Base-by-base conservation (phyloP, 2,329 filamentous ascomycete genomes). In the Rhynchosporium agropyri region DNA sequence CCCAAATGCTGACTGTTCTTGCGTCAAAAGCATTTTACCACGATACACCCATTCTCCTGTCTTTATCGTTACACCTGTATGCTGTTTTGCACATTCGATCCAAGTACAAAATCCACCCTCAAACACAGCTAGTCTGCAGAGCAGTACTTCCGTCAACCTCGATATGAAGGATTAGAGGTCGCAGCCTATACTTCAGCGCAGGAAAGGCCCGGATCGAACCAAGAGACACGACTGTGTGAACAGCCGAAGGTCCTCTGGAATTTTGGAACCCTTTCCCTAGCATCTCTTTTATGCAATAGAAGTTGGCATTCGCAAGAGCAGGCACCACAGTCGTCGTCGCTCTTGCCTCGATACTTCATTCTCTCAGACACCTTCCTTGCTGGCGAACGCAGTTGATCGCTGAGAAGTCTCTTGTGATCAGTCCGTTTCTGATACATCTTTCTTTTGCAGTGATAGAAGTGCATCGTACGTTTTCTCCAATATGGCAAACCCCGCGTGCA, bases 211-310 rank as follows among this genome's bases (percentile, higher is more conserved):
- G 53, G 53, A 56, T 13, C 15, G 3, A n/a, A 29, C n/a, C 36
- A 20, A 29, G 29, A 31, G n/a, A 53, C 50, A 38, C 43, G 28
- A 26, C 43, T 42, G 43, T 56, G 53, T n/a, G 31, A 43, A 29
- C 42, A 9, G 42, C 38, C 10, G 13, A 43, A 31, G 53, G 31
- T 38, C 6, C 7, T 56, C 20, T 62, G 36, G 64, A 64, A 40
- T 49, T 31, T 43, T 42, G 53, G 60, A 67, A 68, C 62, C 67
- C 36, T 33, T 48, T 53, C 59, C 57, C 63, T 38, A 58, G 36
- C 46, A 64, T 62, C 54, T 65, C 20, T 20, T 62, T 63, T 50
- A 68, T 67, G 62, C 62, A 66, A 65, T 64, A 65, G 60, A 57
- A 29, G 48, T 50, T 57, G 57, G 56, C 56, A 59, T 61, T 67